Base-by-base conservation (phyloP, 2,329 filamentous ascomycete genomes). In the Pezicula carpinea region DNA sequence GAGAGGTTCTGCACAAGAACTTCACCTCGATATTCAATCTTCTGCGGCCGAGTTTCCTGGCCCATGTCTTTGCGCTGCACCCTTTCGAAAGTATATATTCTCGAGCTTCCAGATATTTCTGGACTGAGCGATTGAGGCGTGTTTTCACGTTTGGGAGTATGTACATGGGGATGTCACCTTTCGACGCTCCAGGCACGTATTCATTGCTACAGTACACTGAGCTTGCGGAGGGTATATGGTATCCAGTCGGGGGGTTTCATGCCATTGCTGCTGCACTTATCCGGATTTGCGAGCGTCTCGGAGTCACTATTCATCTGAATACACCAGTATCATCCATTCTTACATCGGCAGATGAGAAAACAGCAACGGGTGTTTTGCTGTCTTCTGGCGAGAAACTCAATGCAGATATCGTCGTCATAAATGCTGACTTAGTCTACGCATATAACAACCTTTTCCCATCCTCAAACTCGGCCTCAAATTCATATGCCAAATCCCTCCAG, bases 141-240 rank as follows among this genome's bases (percentile, higher is more conserved):
- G 84, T 85, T 0, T 89, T 89, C 54, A 89, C 85, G 0, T 89
- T 89, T 64, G 84, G 80, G 18, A 88, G 82, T 56, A 90, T 89
- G 85, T 89, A 90, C 59, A 85, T 89, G 81, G 86, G 86, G 0
- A 89, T 89, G 85, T 82, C 75, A 46, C 86, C 86, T 0, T 89
- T 85, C 60, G 83, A 87, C 59, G 85, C 86, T 0, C 86, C 85
- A 0, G 84, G 81, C 3, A 89, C 85, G 2, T 89, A 89, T 66
- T 83, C 77, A 41, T 64, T 89, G 49, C 68, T 89, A 43, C 85
- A 89, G 64, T 89, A 89, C 62, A 85, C 85, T 0, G 85, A 89
- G 66, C 66, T 88, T 26, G 81, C 82, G 0, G 83, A 90, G 67
- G 86, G 86, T 0, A 87, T 90, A 36, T 85, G 84, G 80, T 89